These are phyloP conservation scores for Kluyveromyces nonfermentans DNA, from an alignment of 805 yeast genomes.

Conservation along the genomic window DNA sequence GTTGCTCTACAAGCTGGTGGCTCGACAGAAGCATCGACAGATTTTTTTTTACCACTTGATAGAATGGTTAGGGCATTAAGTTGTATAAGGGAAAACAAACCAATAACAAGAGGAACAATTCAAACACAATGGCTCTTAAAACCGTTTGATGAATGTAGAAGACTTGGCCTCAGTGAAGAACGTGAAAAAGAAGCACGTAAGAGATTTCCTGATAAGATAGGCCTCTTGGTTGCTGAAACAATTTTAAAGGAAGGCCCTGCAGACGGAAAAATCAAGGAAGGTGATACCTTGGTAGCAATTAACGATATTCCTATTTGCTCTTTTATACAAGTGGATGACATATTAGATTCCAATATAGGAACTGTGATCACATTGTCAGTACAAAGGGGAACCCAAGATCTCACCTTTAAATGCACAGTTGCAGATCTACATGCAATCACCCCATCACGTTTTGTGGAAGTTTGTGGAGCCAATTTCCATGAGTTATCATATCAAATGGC, in stretches of 20 bases:
- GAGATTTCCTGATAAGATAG: conserved; percentile 63
- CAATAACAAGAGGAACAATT: conserved; percentile 81
- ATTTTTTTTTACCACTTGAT: conserved; percentile 79
- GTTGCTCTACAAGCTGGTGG: conserved; percentile 96
- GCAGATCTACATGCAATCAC: conserved; percentile 76
- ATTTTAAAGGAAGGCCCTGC: conserved; percentile 84
- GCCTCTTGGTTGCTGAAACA: conserved; percentile 74
- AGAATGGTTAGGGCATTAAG: conserved; percentile 73
- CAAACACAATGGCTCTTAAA: conserved; percentile 83
- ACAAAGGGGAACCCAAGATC: conserved; percentile 65
- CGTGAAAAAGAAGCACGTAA: conserved; percentile 64
- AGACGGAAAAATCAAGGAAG: conserved; percentile 62
- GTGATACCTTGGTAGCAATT: conserved; percentile 72
- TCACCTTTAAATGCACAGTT: conserved; percentile 42
- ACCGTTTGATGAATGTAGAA: conserved; percentile 84
- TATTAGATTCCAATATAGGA: conserved; percentile 65
- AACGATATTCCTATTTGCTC: conserved; percentile 56
- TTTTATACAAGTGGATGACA: conserved; percentile 74
- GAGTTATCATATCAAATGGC: conserved; percentile 85
- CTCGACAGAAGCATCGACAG: conserved; percentile 82
- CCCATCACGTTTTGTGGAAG: conserved; percentile 71
- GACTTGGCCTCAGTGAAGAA: conserved; percentile 71
- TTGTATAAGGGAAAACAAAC: conserved; percentile 50
- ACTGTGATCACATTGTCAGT: conserved; percentile 44
- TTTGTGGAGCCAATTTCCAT: conserved; percentile 81